These are phyloP conservation scores for Neurospora tetraspora DNA, from an alignment of 495 filamentous ascomycete genomes.

Conservation along the genomic window DNA sequence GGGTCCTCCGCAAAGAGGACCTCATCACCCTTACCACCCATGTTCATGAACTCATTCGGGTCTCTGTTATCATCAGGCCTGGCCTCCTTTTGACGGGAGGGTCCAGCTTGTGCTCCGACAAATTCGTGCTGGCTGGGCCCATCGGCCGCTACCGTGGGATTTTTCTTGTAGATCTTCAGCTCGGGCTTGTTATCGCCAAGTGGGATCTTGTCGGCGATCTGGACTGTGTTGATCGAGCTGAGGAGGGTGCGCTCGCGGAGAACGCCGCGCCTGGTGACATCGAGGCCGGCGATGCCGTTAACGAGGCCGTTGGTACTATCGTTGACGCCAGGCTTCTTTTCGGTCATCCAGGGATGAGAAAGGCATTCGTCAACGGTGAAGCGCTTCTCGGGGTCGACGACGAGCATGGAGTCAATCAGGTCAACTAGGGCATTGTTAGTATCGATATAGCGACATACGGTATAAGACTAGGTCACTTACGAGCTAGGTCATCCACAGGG, in stretches of 20 bases:
- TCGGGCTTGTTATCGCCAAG: slow-evolving; percentile 42
- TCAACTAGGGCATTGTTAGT: slow-evolving; percentile 47
- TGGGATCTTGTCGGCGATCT: slow-evolving; percentile 52
- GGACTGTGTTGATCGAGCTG: slow-evolving; percentile 69
- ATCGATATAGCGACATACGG: not conserved
- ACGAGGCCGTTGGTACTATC: slow-evolving; percentile 94
- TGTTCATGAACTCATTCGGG: slow-evolving; percentile 64
- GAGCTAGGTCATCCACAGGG: slow-evolving; percentile 73
- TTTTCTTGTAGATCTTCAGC: slow-evolving; percentile 74
- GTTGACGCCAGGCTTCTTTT: slow-evolving; percentile 40
- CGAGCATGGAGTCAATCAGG: slow-evolving; percentile 91
- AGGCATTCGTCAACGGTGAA: slow-evolving; percentile 86
- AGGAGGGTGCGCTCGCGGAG: slow-evolving; percentile 77
- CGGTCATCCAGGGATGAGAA: slow-evolving; percentile 80
- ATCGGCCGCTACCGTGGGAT: slow-evolving; percentile 33
- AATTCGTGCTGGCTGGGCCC: slow-evolving; percentile 2
- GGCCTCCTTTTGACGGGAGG: slow-evolving; percentile 33
- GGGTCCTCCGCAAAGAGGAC: slow-evolving; percentile 57
- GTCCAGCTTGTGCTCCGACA: not conserved
- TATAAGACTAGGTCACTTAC: slow-evolving; percentile 19
- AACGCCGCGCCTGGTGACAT: slow-evolving; percentile 73
- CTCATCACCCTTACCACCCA: slow-evolving; percentile 79
- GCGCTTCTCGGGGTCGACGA: slow-evolving; percentile 70
- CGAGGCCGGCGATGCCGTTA: slow-evolving; percentile 66
- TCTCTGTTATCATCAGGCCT: slow-evolving; percentile 54